phyloP scores from a whole-genome alignment of 208 protist species.

The Acanthamoeba quina region DNA sequence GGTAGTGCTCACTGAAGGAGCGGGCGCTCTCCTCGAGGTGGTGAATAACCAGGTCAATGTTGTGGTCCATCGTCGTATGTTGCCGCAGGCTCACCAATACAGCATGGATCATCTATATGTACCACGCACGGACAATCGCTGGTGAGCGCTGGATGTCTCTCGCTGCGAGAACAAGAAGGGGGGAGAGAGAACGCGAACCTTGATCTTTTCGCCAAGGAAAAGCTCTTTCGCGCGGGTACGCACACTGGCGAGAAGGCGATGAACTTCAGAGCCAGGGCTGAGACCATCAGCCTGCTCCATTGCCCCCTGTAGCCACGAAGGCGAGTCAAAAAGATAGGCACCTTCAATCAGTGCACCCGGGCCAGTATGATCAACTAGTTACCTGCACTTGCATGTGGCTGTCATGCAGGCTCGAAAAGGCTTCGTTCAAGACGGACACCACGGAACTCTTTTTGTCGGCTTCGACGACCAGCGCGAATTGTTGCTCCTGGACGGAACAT shows the following conservation, averaged over 20 bases:
- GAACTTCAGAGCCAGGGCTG: background rate
- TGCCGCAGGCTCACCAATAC: background rate
- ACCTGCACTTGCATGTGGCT: conserved; percentile 35
- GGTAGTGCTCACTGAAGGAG: background rate
- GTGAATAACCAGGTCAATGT: background rate
- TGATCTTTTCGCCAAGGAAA: conserved; percentile 58
- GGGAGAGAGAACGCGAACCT: background rate
- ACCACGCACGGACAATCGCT: background rate
- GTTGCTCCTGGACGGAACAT: background rate
- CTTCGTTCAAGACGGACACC: conserved; percentile 1
- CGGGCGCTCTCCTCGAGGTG: background rate
- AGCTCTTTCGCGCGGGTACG: background rate
- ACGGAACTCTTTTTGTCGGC: background rate
- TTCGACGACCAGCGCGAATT: conserved; percentile 12
- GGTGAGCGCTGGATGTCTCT: too few relatives aligned
- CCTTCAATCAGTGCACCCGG: too few relatives aligned
- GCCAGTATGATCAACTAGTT: background rate
- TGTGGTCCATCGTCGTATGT: background rate
- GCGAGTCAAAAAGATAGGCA: background rate
- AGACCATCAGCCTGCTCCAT: background rate
- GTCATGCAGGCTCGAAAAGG: background rate
- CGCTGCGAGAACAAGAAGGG: background rate
- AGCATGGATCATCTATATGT: background rate
- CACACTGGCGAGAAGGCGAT: background rate
- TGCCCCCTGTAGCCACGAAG: background rate